Evolutionary conservation across 352 stramenopile genomes (phyloP), one percentile per base, ranked within the genome.

Genomic region (Globisporangium parvum): DNA sequence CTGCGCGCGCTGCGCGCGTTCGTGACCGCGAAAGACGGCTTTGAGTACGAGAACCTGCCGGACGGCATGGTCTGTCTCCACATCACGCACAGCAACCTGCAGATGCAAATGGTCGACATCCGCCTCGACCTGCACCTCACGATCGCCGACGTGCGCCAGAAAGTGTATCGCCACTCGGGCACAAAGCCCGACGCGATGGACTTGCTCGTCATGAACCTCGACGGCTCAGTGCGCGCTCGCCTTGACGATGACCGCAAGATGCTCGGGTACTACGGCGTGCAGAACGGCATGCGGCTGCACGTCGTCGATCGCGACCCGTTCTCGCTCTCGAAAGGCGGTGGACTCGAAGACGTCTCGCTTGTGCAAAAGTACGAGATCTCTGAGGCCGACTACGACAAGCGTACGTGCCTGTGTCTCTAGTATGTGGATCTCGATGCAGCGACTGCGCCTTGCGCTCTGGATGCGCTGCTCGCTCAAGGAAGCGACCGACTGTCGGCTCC

Each of bases 301-400:
- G 93, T 98, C 44, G 71, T 98, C 44, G 96, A 99, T 69, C 88
- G 90, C 23, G 95, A 99, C 84, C 97, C 96, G 33, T 96, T 98
- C 73, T 99, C 96, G 33, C 76, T 97, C 20, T 97, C 91, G 24
- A 86, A 76, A 35, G 85, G 88, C 47, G 97, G 97, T 18, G 96
- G 93, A 5, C 93, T 99, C 14, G 97, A 99, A 66, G 94, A 99
- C 69, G 87, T 96, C 11, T 95, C 87, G 10, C 80, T 98, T 47
- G 85, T 99, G 23, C 63, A 98, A 58, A 99, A 99, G 77, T 99
- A 99, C 72, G 69, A 88, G 62, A 99, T 99, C 76, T 95, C 78
- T 0, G 97, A 99, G 48, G 96, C 98, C 44, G 96, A 98, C 61
- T 99, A 99, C 75, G 79, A 99, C 71, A 98, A 98, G 56, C 87